phyloP scores from a whole-genome alignment of 352 stramenopile genomes.

The Blastocystis sp. region DNA sequence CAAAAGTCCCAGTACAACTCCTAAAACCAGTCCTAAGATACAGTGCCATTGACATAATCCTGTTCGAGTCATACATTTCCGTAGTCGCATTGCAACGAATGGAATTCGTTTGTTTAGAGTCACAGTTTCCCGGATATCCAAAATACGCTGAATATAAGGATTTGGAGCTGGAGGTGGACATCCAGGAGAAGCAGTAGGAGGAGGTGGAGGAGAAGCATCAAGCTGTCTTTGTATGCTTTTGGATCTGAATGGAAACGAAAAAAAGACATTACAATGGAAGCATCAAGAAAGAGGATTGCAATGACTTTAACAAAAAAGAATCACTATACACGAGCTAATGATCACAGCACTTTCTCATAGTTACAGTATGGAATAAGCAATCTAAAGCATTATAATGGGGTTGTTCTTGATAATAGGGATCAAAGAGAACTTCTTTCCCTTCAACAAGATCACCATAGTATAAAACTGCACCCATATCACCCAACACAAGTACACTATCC shows the following conservation, averaged over 20 bases:
- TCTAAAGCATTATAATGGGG: background rate
- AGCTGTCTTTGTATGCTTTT: background rate
- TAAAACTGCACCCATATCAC: background rate
- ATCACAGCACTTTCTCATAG: background rate
- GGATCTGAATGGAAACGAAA: background rate
- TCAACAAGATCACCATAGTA: background rate
- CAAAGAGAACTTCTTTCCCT: background rate
- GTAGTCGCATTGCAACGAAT: background rate
- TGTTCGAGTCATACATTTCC: conserved; percentile 3
- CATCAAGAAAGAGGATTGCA: background rate
- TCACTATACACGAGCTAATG: background rate
- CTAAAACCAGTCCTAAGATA: background rate
- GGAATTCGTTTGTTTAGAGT: background rate
- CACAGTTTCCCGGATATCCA: conserved; percentile 25
- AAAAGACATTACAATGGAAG: background rate
- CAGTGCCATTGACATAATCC: background rate
- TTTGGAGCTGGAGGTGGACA: background rate
- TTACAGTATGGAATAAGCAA: background rate
- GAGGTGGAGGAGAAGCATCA: background rate
- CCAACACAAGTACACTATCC: background rate
- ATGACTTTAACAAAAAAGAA: background rate
- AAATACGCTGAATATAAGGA: background rate
- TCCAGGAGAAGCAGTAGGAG: background rate
- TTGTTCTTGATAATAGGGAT: background rate
- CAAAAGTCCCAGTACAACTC: background rate